Conservation (phyloP, 805 yeast genomes). For the Tetrapisispora arboricola region DNA sequence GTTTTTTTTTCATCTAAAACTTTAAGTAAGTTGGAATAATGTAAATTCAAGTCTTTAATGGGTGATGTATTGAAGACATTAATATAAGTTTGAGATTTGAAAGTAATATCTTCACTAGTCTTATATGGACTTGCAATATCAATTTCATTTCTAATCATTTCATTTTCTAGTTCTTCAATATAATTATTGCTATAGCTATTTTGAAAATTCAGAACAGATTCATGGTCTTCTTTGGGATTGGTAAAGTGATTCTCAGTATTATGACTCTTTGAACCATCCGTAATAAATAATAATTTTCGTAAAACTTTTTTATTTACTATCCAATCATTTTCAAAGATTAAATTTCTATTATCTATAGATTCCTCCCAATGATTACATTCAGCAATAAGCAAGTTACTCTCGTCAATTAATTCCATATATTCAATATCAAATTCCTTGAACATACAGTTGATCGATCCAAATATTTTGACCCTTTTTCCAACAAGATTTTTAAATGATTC, state of each 20-base stretch:
- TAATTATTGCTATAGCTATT: not conserved
- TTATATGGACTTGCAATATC: conserved; percentile 15
- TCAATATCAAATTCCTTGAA: conserved; percentile 28
- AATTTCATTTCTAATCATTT: conserved; percentile 10
- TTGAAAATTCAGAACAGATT: no score
- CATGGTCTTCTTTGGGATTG: no score
- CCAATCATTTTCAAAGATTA: conserved; percentile 29
- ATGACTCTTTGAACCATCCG: not conserved
- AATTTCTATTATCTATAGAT: conserved; percentile 18
- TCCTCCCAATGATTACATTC: conserved; percentile 33
- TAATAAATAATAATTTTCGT: not conserved
- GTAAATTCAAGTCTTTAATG: no score
- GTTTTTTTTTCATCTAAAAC: not conserved
- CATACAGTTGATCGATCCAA: conserved; percentile 19
- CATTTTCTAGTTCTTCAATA: conserved; percentile 15
- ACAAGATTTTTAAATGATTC: not conserved
- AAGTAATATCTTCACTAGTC: not conserved
- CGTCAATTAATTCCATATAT: conserved; percentile 8
- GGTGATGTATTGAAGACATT: not conserved
- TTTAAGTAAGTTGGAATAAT: not conserved
- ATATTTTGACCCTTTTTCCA: conserved; percentile 19
- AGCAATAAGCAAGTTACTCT: conserved; percentile 15
- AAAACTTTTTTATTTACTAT: conserved; percentile 7
- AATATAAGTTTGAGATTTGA: not conserved
- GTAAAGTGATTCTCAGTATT: no score